These are phyloP conservation scores for Ensete ventricosum DNA, from an alignment of 176 grass and related monocot genomes.

Conservation along the genomic window DNA sequence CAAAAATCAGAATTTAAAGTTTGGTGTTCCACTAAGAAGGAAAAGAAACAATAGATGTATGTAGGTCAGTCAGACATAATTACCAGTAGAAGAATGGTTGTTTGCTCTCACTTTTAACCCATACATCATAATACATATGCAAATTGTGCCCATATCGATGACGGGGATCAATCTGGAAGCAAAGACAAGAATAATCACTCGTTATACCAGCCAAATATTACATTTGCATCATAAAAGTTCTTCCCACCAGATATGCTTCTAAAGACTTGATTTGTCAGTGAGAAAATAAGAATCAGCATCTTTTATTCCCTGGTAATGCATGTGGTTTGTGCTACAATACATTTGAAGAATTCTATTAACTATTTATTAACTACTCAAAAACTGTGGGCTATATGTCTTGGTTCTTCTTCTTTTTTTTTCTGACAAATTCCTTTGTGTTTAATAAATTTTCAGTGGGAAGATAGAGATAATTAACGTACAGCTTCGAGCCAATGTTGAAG, in stretches of 20 bases:
- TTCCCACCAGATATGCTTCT: background rate
- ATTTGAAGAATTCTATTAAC: too few species aligned
- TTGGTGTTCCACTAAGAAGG: background rate
- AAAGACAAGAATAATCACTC: slow-evolving; percentile 1
- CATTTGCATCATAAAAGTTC: background rate
- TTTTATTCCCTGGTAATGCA: background rate
- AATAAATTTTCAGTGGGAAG: background rate
- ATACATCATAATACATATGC: slow-evolving; percentile 20
- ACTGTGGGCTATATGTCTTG: background rate
- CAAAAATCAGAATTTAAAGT: background rate
- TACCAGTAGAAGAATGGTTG: slow-evolving; percentile 22
- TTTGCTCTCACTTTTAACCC: slow-evolving; percentile 11
- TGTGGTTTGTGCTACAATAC: too few species aligned
- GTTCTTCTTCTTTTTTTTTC: background rate
- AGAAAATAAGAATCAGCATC: background rate
- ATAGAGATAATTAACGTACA: slow-evolving; percentile 38
- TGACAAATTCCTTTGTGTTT: background rate
- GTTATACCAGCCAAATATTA: background rate
- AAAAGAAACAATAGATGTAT: background rate
- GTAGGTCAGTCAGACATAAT: background rate
- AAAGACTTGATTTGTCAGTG: background rate
- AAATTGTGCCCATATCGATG: slow-evolving; percentile 58
- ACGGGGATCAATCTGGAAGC: slow-evolving; percentile 87
- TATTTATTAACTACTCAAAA: too few species aligned
- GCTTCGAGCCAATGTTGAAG: slow-evolving; percentile 99